phyloP scores from a whole-genome alignment of 2,329 filamentous ascomycete species.

The Ustilaginoidea virens region DNA sequence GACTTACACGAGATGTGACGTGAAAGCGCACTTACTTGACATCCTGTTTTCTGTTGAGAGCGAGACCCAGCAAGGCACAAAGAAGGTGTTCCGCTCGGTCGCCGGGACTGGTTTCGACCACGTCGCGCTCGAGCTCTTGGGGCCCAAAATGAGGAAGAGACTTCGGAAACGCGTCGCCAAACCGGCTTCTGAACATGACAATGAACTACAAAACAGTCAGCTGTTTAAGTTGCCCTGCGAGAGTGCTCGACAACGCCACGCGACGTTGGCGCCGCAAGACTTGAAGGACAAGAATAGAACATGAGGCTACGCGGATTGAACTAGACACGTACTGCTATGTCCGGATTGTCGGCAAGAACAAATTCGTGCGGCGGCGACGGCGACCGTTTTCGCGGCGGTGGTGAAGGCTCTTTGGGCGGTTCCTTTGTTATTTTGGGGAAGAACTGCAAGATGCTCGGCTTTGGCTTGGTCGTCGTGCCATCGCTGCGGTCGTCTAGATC shows the following conservation, averaged over 20 bases:
- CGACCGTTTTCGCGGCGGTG: constrained; percentile 60
- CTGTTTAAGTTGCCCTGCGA: too few species aligned
- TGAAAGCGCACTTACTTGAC: constrained; percentile 98
- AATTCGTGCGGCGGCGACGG: constrained; percentile 85
- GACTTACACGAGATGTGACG: too few species aligned
- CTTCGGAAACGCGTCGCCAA: constrained; percentile 76
- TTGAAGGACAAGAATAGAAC: constrained; percentile 2
- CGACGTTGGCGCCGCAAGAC: constrained; percentile 2
- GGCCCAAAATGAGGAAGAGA: constrained; percentile 82
- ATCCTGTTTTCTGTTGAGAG: constrained; percentile 95
- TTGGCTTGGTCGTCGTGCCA: constrained; percentile 26
- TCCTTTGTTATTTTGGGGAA: constrained; percentile 41
- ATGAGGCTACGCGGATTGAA: background rate
- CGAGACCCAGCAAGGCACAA: constrained; percentile 73
- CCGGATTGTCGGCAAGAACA: constrained; percentile 75
- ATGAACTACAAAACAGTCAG: constrained; percentile 56
- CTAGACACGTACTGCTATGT: constrained; percentile 65
- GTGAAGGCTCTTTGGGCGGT: constrained; percentile 41
- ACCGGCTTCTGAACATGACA: constrained; percentile 93
- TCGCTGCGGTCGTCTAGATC: constrained; percentile 32
- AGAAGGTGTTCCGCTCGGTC: constrained; percentile 77
- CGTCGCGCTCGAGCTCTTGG: constrained; percentile 82
- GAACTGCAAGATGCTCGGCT: constrained; percentile 51
- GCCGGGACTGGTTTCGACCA: constrained; percentile 62
- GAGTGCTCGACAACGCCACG: too few species aligned